phyloP scores from a whole-genome alignment of 495 filamentous ascomycete species.

The Trichoderma asperelloides region DNA sequence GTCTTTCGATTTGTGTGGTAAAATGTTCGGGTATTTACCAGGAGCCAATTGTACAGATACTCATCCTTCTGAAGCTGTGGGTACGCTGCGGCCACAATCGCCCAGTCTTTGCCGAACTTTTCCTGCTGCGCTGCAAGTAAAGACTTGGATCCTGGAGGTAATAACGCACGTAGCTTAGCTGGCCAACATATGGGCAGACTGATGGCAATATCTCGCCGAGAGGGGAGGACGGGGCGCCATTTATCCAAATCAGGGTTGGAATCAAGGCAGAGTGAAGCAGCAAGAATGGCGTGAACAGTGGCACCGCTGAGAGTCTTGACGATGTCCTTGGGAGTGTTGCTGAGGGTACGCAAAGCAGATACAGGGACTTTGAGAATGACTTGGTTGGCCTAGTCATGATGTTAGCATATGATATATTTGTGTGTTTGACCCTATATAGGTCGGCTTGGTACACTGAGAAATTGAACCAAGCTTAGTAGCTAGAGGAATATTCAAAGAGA shows the following conservation, averaged over 20 bases:
- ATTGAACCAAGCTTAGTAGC: not conserved
- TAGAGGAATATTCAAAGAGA: not conserved
- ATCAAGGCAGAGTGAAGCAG: constrained; percentile 58
- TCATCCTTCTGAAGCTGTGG: constrained; percentile 40
- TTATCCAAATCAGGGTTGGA: constrained; percentile 20
- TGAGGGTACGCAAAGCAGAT: constrained; percentile 49
- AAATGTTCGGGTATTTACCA: constrained; percentile 78
- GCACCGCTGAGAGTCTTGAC: constrained; percentile 37
- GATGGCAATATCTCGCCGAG: constrained; percentile 44
- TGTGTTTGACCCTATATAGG: no score
- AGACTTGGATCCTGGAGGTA: constrained; percentile 34
- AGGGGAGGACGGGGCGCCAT: constrained; percentile 68
- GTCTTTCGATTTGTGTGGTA: constrained; percentile 51
- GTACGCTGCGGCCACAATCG: constrained; percentile 41
- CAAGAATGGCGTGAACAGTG: constrained; percentile 59
- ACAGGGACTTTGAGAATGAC: constrained; percentile 56
- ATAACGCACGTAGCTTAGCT: constrained; percentile 30
- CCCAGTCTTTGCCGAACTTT: constrained; percentile 58
- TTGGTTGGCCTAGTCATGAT: constrained; percentile 35
- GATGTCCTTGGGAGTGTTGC: constrained; percentile 46
- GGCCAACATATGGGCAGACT: constrained; percentile 67
- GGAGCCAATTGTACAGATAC: constrained; percentile 67
- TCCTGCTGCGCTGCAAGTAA: constrained; percentile 53
- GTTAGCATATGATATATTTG: not conserved
- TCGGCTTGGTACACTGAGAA: no score